Evolutionary conservation across 2,329 filamentous ascomycete species (phyloP), one percentile per base, ranked within the genome.

Genomic region (Thermoascus crustaceus): DNA sequence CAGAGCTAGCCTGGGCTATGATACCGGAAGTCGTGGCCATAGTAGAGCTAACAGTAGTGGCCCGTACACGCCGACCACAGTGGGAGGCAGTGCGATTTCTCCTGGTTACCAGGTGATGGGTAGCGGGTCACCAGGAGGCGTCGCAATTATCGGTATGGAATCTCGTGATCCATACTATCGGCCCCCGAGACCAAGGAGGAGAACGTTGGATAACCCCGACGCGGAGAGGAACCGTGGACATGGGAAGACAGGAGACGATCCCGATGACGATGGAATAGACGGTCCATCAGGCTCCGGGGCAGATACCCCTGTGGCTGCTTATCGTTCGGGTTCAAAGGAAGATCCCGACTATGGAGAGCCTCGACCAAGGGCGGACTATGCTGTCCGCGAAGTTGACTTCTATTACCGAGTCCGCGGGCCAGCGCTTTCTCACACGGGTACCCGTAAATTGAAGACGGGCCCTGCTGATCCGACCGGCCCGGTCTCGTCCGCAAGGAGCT

Each of bases 371-470:
- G 80, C 83, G 1, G 89, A 98, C 54, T 96, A 96, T 54, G 82
- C 88, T 2, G 91, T 89, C 1, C 81, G 91, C 37, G 91, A 98
- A 60, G 86, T 93, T 0, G 91, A 98, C 58, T 94, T 94, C 52
- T 96, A 96, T 62, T 96, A 98, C 52, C 84, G 87, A 7, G 83
- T 94, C 11, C 78, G 91, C 21, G 91, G 91, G 0, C 85, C 87
- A 13, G 86, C 89, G 1, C 66, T 96, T 8, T 88, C 86, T 1
- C 84, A 86, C 41, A 78, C 78, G 3, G 82, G 83, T 0, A 86
- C 84, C 13, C 75, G 91, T 32, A 89, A 85, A 55, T 69, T 95
- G 33, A 89, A 91, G 51, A 98, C 91, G 4, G 91, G 91, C 0
- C 91, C 91, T 2, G 87, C 88, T 6, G 89, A 98, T 64, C 91